Evolutionary conservation across 192 early-diverging fungal genomes (phyloP), one percentile per base, ranked within the genome.

Genomic region (Coemansia sp.): DNA sequence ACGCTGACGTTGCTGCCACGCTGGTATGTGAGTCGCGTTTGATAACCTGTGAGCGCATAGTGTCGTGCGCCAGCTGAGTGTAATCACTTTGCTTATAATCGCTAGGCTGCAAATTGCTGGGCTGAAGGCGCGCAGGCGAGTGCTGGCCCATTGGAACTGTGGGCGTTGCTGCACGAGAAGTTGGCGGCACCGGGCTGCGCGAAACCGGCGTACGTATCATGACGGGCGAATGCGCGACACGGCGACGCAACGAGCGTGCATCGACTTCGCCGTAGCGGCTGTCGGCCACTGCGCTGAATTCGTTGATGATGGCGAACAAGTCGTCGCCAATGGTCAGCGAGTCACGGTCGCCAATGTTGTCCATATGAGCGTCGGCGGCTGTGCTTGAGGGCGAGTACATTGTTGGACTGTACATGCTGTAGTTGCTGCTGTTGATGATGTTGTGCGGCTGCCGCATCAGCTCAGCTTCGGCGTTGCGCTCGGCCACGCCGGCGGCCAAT

Each of bases 281-380:
- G 40, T 65, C 76, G 1, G 70, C 65, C 9, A 79, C 67, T 17
- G 68, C 53, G 64, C 76, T 79, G 24, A 79, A 73, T 67, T 79
- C 76, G 40, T 73, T 73, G 63, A 79, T 79, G 10, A 79, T 67
- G 12, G 70, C 66, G 52, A 56, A 79, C n/a, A 79, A 60, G 23
- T 79, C 76, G n/a, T 79, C 70, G 58, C 76, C 75, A 21, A 78
- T 65, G 11, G 75, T 79, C 52, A 79, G 51, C 60, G 76, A 73
- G 26, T 79, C 76, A 15, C 61, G 47, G 7, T 60, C 59, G 11
- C 26, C 23, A n/a, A 44, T 44, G 28, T 24, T 28, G 8, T 54
- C 52, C 40, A 44, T 44, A 44, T 44, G 40, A 1, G 14, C 26
- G 0, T 8, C 50, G 1, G 18, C 50, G 1, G 18, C 52, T 4